Evolutionary conservation across 768 basidiomycete species (phyloP), one percentile per base, ranked within the genome.

Genomic region (Tricholoma saponaceum): DNA sequence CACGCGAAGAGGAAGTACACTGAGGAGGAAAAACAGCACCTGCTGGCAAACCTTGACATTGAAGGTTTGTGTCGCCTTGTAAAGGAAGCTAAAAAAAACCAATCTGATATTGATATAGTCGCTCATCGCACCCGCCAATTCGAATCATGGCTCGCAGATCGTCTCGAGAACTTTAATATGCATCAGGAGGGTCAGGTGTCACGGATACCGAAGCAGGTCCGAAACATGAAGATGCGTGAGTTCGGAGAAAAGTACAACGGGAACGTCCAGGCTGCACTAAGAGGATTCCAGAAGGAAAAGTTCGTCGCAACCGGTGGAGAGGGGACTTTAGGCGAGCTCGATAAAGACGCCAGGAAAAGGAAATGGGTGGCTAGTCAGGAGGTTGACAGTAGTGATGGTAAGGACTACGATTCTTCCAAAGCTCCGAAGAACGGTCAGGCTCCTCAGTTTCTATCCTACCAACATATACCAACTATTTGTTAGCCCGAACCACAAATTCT

Each of bases 181-280:
- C 87, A 88, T 64, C 87, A 90, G 66, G 89, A 92, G 66, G 84
- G 84, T 0, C 85, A 85, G 56, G 82, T 92, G 2, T 81, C 80
- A 16, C 83, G 86, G 52, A 88, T 92, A 30, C 90, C 90, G 0
- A 89, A 84, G 64, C 82, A 85, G 61, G 85, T 92, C 33, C 82
- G 89, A 32, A 73, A 73, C 26, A 84, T 92, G 69, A 82, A 84
- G 13, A 84, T 92, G 80, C 82, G 82, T 60, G 89, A 91, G 44
- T 90, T 92, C 69, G 86, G 84, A 16, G 82, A 83, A 58, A 89
- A 87, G 66, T 92, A 91, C 71, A 77, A 86, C 53, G 90, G 88
- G 2, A 85, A 90, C 63, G 74, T 90, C 23, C 87, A 90, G 65
- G 82, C 81, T 8, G 87, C 87, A 39, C 70, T 90, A 58, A 78